A percentile compares a stretch with the other conserved stretches of the same genome.
These are phyloP conservation scores for Penicillium cosmopolitanum DNA, from an alignment of 495 filamentous ascomycete species.

Conservation along the genomic window DNA sequence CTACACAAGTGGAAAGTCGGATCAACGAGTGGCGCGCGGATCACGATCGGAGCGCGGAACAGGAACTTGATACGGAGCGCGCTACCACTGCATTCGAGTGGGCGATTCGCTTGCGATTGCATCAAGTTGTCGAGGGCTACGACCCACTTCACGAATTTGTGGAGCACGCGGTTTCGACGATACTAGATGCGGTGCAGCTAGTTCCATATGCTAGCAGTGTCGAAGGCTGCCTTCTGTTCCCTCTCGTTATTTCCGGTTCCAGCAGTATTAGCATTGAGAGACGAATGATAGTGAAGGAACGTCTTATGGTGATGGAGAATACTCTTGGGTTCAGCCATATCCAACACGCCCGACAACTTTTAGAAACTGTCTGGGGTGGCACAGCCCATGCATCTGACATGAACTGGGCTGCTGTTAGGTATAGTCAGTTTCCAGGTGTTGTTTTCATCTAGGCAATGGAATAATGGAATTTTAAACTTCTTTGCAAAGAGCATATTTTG, in stretches of 20 bases:
- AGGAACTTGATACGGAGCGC: slow-evolving; percentile 16
- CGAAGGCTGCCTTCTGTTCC: slow-evolving; percentile 33
- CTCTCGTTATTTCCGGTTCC: slow-evolving; percentile 33
- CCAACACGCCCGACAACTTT: slow-evolving; percentile 24
- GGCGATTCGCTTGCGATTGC: slow-evolving; percentile 34
- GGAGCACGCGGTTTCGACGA: slow-evolving; percentile 20
- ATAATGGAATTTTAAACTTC: background rate
- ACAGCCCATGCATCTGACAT: slow-evolving; percentile 6
- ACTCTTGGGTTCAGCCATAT: slow-evolving; percentile 36
- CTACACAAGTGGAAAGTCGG: slow-evolving; percentile 22
- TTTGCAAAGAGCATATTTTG: too few species aligned
- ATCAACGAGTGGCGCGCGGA: slow-evolving; percentile 30
- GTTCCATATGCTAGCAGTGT: slow-evolving; percentile 33
- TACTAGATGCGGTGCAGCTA: slow-evolving; percentile 24
- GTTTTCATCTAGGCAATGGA: slow-evolving; percentile 26
- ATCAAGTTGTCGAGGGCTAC: slow-evolving; percentile 36
- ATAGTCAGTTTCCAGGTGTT: slow-evolving; percentile 33
- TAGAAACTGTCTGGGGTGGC: slow-evolving; percentile 29
- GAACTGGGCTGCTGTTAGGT: slow-evolving; percentile 35
- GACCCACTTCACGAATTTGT: slow-evolving; percentile 24
- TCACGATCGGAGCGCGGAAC: slow-evolving; percentile 9
- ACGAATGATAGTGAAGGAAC: slow-evolving; percentile 34
- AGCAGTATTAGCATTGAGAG: slow-evolving; percentile 28
- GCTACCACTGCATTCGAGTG: slow-evolving; percentile 34
- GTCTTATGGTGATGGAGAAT: slow-evolving; percentile 37